Base-by-base conservation (phyloP, 2,329 filamentous ascomycete genomes). In the Penicillium sp. region DNA sequence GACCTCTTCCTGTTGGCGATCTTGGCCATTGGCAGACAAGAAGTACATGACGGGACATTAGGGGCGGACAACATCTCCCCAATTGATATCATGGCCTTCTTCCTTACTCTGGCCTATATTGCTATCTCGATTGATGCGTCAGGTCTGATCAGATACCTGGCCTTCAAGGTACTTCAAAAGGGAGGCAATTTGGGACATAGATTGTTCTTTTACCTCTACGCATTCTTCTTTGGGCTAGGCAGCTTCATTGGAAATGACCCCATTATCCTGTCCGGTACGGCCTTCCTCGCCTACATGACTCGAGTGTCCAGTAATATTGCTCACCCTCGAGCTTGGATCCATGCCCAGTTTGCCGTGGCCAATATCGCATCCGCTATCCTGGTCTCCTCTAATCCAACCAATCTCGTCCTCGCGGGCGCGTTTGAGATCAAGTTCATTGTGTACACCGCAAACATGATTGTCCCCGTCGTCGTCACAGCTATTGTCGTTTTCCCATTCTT, bases 61-160 rank as follows among this genome's bases (percentile, higher is more conserved):
- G 88, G 88, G 0, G 79, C 86, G 1, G 77, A 89, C 64, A 78
- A 86, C 66, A 91, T 92, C 63, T 79, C 79, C 2, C 88, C 88
- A 0, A 81, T 89, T 62, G 88, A 91, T 59, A 90, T 91, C 59
- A 90, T 91, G 86, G 75, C 80, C 16, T 91, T 91, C 74, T 91
- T 92, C 75, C 78, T 91, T 44, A 89, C 87, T 0, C 71, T 90
- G 44, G 88, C 89, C 3, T 92, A 91, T 65, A 90, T 91, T 58
- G 88, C 89, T 47, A 90, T 92, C 46, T 91, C 88, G 0, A 89
- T 91, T 58, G 89, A 91, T 62, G 88, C 89, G 2, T 91, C 88
- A 0, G 89, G 89, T 3, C 77, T 91, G 16, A 90, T 91, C 65
- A 78, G 88, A 54, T 91, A 80, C 61, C 69, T 91, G 23, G 88